These are phyloP conservation scores for Raffaelea albimanens DNA, from an alignment of 2,329 filamentous ascomycete genomes.

Conservation along the genomic window DNA sequence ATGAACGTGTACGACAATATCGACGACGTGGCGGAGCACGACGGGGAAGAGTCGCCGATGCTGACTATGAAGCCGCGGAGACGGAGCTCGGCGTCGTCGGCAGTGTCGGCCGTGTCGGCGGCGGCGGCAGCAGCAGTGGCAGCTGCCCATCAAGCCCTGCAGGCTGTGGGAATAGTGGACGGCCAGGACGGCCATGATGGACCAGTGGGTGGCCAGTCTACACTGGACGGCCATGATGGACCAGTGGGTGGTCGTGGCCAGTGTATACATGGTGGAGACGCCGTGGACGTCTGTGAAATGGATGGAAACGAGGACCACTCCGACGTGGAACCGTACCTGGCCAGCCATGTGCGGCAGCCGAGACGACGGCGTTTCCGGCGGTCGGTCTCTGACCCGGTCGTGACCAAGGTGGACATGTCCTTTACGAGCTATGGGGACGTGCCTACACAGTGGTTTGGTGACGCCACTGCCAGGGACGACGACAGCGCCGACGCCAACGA, in stretches of 20 bases:
- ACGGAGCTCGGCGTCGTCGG: constrained; percentile 5
- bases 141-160: constrained; percentile 2
- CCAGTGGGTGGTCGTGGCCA: background rate
- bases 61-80: constrained; percentile 5
- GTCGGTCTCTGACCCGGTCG: too few relatives aligned
- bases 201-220: background rate
- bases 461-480: too few relatives aligned
- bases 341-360: too few relatives aligned
- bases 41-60: constrained; percentile 6
- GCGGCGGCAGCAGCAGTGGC: constrained; percentile 1
- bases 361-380: too few relatives aligned
- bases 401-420: background rate
- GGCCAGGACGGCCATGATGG: constrained; percentile 1
- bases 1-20: background rate
- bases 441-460: too few relatives aligned
- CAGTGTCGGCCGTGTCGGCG: constrained; percentile 1
- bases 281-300: too few relatives aligned
- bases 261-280: too few relatives aligned
- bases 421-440: too few relatives aligned
- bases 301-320: too few relatives aligned
- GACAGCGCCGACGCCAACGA: too few relatives aligned
- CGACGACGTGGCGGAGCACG: constrained; percentile 1
- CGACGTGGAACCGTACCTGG: too few relatives aligned
- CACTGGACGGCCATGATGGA: background rate
- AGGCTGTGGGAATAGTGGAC: background rate